Evolutionary conservation across 805 yeast species (phyloP), one percentile per base, ranked within the genome.

Genomic region (Yamadazyma phyllophila): DNA sequence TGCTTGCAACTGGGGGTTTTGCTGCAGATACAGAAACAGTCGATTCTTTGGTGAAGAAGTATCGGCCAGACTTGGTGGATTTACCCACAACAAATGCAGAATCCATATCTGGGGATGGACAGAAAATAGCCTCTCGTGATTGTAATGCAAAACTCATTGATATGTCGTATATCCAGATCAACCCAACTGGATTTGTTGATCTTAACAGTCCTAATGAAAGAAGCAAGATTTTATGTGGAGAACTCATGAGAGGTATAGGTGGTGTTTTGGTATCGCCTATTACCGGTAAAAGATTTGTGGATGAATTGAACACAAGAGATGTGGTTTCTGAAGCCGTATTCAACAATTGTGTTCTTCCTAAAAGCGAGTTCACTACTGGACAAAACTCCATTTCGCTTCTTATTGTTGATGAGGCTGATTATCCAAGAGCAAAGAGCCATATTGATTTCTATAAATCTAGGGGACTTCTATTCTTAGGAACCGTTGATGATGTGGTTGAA

Each of bases 1-100:
- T 81, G 1, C 61, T 81, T 37, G 81, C 83, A 26, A 78, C 85
- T 5, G 86, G 86, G 38, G 86, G 86, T 4, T 80, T 67, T 55
- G 74, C 80, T 2, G 74, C 71, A 2, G 74, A 69, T 53, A 56
- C 60, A 13, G 61, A 59, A 45, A 62, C 73, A 1, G 60, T 63
- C 36, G 66, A 67, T 36, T 57, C 62, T 5, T 49, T 69, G 17
- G 51, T 81, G 15, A 52, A 60, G 16, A 60, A 69, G 46, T 74
- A 67, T 50, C 69, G 80, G 29, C 82, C 82, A 7, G 76, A 77
- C 34, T 56, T 76, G 33, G 46, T 65, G 0, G 50, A 62, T 6
- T 56, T 76, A 20, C 82, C 86, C 26, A 77, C 81, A 39, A 79
- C 85, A 1, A 81, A 81, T 57, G 81, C 82, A 24, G 61, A 61